phyloP scores from a whole-genome alignment of 2,329 filamentous ascomycete species.

The Esteya vermicola region DNA sequence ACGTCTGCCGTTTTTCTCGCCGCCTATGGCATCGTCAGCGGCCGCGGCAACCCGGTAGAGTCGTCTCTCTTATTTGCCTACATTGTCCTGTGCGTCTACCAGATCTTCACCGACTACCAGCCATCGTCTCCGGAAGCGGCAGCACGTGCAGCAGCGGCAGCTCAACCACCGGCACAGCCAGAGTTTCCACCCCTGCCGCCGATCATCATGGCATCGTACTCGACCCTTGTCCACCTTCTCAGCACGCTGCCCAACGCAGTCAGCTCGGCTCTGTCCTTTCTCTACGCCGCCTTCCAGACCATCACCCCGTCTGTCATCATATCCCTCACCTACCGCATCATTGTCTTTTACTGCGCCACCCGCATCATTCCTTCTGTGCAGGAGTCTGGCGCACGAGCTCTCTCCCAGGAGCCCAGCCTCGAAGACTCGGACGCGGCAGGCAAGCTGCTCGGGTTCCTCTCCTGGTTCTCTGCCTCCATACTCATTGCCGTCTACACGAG shows the following conservation, averaged over 20 bases:
- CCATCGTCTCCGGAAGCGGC: conserved; percentile 44
- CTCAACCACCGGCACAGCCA: conserved; percentile 28
- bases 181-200: conserved; percentile 94
- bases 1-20: conserved; percentile 87
- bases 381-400: conserved; percentile 67
- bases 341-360: conserved; percentile 90
- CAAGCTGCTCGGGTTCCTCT: conserved; percentile 67
- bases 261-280: conserved; percentile 70
- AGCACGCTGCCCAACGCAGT: conserved; percentile 72
- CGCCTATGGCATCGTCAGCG: conserved; percentile 86
- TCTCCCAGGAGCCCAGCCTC: conserved; percentile 72
- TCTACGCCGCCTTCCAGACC: conserved; percentile 84
- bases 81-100: conserved; percentile 95
- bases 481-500: conserved; percentile 95
- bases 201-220: conserved; percentile 97
- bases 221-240: conserved; percentile 72
- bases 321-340: conserved; percentile 80
- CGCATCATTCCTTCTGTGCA: conserved; percentile 90
- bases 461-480: conserved; percentile 90
- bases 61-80: conserved; percentile 93
- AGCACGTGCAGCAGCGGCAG: conserved; percentile 37
- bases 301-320: conserved; percentile 95
- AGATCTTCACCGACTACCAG: conserved; percentile 97
- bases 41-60: conserved; percentile 87
- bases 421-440: conserved; percentile 77